phyloP scores from a whole-genome alignment of 1,284 basidiomycete species.

The Tilletia walkeri region DNA sequence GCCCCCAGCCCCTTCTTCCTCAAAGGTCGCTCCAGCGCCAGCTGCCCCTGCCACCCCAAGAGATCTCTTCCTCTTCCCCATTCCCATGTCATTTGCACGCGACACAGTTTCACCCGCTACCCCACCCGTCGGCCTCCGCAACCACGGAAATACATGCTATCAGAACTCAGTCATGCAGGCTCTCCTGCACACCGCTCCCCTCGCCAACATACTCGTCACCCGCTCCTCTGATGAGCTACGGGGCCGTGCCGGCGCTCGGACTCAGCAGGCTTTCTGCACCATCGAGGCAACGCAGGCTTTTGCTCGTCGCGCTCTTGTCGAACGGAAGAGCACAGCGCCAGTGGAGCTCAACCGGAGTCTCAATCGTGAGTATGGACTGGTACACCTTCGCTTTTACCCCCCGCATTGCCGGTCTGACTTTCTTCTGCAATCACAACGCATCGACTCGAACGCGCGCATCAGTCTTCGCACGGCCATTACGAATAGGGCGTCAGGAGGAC shows the following conservation, averaged over 20 bases:
- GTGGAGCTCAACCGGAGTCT: constrained; percentile 44
- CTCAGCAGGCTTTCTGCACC: constrained; percentile 35
- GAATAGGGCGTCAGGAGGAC: constrained; percentile 90
- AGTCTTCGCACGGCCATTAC: constrained; percentile 86
- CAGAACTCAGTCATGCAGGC: constrained; percentile 93
- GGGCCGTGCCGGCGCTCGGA: background rate
- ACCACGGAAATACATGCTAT: constrained; percentile 96
- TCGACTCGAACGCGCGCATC: background rate
- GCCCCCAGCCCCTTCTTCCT: background rate
- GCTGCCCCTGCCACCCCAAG: background rate
- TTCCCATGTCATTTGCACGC: constrained; percentile 12
- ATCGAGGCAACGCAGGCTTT: constrained; percentile 58
- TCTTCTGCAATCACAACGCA: background rate
- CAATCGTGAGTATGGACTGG: constrained; percentile 21
- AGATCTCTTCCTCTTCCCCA: constrained; percentile 7
- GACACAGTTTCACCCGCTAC: constrained; percentile 1
- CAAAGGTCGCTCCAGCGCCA: background rate
- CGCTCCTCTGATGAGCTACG: constrained; percentile 24
- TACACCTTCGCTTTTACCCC: background rate
- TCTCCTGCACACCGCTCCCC: constrained; percentile 85
- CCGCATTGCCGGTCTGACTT: background rate
- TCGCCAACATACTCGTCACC: constrained; percentile 68
- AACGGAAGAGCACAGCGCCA: constrained; percentile 28
- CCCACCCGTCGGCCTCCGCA: constrained; percentile 67
- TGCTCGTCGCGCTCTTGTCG: constrained; percentile 62